Evolutionary conservation across 1,139 yeast species (phyloP).

Genomic region (Protomyces inouyei): DNA sequence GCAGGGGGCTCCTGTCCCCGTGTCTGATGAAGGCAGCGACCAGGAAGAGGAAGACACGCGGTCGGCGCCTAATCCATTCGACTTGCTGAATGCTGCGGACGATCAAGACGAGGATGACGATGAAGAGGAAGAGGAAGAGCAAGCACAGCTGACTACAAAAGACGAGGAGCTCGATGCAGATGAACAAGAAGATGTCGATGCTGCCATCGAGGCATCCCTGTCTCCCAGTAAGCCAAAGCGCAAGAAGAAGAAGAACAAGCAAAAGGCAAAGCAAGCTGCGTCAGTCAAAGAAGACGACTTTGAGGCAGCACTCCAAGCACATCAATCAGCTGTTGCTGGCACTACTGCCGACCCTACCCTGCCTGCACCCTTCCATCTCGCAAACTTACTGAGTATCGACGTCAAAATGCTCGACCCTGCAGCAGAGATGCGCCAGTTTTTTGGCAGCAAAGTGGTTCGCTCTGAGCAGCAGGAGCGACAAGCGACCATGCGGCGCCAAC

Average conservation of each 20-base stretch:
- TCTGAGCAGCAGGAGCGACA: conserved; percentile 59
- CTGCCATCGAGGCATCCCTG: background rate
- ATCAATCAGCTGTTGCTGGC: conserved; percentile 4
- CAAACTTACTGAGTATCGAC: conserved; percentile 14
- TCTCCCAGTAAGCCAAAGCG: background rate
- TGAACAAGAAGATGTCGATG: background rate
- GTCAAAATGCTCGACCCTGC: conserved; percentile 59
- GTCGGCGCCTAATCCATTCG: conserved; percentile 21
- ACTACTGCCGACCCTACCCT: background rate
- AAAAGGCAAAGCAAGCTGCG: background rate
- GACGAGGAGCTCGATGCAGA: background rate
- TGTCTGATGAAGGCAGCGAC: background rate
- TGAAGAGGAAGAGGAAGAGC: background rate
- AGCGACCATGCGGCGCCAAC: conserved; percentile 35
- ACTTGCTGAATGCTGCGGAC: conserved; percentile 4
- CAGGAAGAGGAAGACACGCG: conserved; percentile 3
- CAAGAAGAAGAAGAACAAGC: conserved; percentile 24
- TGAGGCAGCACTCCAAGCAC: conserved; percentile 21
- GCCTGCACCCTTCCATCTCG: conserved; percentile 10
- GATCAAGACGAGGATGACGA: background rate
- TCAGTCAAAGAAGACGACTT: conserved; percentile 5
- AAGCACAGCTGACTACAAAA: background rate
- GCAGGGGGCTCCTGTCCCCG: background rate
- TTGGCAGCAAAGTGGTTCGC: conserved; percentile 67
- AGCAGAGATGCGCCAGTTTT: conserved; percentile 64